These are phyloP conservation scores for Rhodotorula sp. DNA, from an alignment of 1,284 basidiomycete species.

Conservation along the genomic window DNA sequence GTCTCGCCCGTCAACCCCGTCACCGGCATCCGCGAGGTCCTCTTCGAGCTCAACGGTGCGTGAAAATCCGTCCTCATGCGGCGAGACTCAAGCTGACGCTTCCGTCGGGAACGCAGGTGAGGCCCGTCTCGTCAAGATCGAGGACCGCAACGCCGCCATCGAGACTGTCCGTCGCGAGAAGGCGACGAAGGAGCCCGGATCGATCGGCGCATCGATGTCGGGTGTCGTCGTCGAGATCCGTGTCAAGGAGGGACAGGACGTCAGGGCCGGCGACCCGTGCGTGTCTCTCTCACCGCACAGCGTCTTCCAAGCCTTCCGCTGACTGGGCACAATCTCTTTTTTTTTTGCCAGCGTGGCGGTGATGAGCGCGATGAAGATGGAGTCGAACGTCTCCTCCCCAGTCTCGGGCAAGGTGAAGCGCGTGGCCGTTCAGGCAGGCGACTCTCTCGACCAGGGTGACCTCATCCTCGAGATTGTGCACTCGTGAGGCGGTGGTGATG, in stretches of 20 bases:
- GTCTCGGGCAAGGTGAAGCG: slow-evolving; percentile 93
- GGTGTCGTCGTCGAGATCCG: slow-evolving; percentile 97
- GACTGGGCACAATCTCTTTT: neutral
- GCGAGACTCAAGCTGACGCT: neutral
- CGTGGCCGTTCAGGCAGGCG: slow-evolving; percentile 78
- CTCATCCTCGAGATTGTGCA: slow-evolving; percentile 79
- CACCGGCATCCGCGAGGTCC: slow-evolving; percentile 89
- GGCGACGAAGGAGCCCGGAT: slow-evolving; percentile 88
- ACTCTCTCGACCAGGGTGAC: slow-evolving; percentile 55
- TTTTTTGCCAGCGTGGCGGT: neutral
- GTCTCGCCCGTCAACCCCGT: slow-evolving; percentile 88
- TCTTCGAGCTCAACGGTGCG: slow-evolving; percentile 66
- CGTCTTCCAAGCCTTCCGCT: neutral
- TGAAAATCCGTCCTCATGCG: neutral
- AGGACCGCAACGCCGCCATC: slow-evolving; percentile 93
- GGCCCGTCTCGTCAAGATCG: slow-evolving; percentile 87
- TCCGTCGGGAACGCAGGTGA: slow-evolving; percentile 58
- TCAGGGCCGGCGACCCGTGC: slow-evolving; percentile 91
- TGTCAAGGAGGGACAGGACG: slow-evolving; percentile 92
- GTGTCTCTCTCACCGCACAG: neutral
- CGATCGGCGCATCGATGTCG: slow-evolving; percentile 71
- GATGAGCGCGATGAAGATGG: slow-evolving; percentile 63
- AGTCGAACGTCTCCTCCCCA: slow-evolving; percentile 90
- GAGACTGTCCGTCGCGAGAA: slow-evolving; percentile 92
- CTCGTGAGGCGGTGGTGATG: slow-evolving; percentile 16